Percentiles rank a stretch among this genome's conserved stretches.
phyloP scores from a whole-genome alignment of 331 rosid genomes.

The Pyrus hybrid region DNA sequence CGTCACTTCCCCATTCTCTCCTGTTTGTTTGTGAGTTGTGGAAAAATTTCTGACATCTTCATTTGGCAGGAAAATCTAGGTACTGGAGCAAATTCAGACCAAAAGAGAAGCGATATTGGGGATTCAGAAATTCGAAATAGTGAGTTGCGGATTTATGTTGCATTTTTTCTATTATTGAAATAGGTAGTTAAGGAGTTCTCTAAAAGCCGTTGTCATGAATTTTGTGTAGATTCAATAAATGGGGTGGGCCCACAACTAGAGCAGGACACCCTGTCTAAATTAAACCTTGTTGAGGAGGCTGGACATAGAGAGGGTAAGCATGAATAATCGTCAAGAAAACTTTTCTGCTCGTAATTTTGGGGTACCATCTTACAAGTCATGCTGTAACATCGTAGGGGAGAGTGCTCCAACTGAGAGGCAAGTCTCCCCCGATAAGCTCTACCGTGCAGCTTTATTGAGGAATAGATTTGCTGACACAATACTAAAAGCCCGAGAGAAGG shows the following conservation, averaged over 20 bases:
- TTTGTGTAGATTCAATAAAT: conserved; percentile 39
- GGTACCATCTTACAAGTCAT: conserved; percentile 55
- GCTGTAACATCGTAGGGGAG: conserved; percentile 72
- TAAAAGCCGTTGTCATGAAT: not conserved
- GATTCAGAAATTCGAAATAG: conserved; percentile 47
- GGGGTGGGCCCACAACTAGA: conserved; percentile 41
- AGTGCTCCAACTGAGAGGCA: conserved; percentile 75
- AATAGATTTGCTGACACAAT: too few species aligned
- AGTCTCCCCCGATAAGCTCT: too few species aligned
- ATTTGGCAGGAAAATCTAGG: conserved; percentile 45
- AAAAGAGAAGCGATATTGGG: conserved; percentile 36
- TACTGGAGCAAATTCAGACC: conserved; percentile 31
- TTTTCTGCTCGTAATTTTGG: conserved; percentile 50
- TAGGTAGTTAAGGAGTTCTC: not conserved
- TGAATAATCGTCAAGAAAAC: conserved; percentile 48
- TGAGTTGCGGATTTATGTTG: conserved; percentile 29
- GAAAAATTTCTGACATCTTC: not conserved
- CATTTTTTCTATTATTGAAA: conserved; percentile 3
- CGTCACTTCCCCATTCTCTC: not conserved
- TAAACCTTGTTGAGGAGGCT: conserved; percentile 37
- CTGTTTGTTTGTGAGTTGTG: not conserved
- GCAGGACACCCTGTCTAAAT: conserved; percentile 27
- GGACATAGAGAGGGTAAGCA: conserved; percentile 85
- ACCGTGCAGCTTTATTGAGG: too few species aligned
- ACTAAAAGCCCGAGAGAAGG: too few species aligned